Evolutionary conservation across 2,329 filamentous ascomycete genomes (phyloP).

Genomic region (Penicillium sp.): DNA sequence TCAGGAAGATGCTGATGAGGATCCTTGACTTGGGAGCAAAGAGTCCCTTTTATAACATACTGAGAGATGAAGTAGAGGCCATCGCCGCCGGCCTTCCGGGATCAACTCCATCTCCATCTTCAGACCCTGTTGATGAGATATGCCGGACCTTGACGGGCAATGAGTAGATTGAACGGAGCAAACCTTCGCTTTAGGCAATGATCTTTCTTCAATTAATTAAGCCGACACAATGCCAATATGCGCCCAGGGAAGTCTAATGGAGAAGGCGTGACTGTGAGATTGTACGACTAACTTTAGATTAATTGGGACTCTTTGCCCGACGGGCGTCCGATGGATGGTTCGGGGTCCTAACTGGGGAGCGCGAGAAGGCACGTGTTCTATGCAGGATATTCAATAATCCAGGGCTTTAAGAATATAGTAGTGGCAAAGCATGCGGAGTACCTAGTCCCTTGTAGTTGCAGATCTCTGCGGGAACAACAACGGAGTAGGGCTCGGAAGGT

Average conservation of each 20-base stretch:
- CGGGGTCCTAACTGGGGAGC: neutral
- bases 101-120: slow-evolving; percentile 5
- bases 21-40: slow-evolving; percentile 4
- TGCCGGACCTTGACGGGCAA: slow-evolving; percentile 1
- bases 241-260: neutral
- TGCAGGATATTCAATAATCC: neutral
- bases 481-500: neutral
- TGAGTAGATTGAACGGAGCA: slow-evolving; percentile 1
- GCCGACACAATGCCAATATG: slow-evolving; percentile 7
- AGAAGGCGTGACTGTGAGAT: slow-evolving; percentile 1
- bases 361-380: neutral
- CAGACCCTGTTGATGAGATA: slow-evolving; percentile 2
- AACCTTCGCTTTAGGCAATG: slow-evolving; percentile 7
- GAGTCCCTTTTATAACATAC: slow-evolving; percentile 1
- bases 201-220: slow-evolving; percentile 5
- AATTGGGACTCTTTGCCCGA: slow-evolving; percentile 7
- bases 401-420: neutral
- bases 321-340: slow-evolving; percentile 9
- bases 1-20: slow-evolving; percentile 3
- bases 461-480: neutral
- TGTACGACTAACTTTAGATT: slow-evolving; percentile 3
- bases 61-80: neutral
- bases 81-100: slow-evolving; percentile 12
- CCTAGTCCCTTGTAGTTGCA: neutral
- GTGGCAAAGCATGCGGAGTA: neutral